phyloP scores from a whole-genome alignment of 2,329 filamentous ascomycete genomes.

The Claviceps pazoutovae region DNA sequence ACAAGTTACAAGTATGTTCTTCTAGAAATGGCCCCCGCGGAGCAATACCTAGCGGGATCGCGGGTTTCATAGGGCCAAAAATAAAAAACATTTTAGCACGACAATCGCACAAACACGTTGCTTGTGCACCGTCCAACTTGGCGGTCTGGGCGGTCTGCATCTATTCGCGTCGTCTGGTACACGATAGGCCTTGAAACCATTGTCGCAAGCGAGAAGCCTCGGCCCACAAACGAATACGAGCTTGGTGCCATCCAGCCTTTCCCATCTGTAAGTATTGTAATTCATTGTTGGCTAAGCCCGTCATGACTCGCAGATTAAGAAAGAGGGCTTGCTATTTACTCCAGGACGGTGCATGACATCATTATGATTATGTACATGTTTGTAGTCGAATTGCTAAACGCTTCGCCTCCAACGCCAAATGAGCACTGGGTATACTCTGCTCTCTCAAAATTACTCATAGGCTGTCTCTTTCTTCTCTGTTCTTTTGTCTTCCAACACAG shows the following conservation, averaged over 20 bases:
- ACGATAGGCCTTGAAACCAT: neutral
- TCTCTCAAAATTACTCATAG: too few relatives aligned
- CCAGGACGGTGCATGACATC: neutral
- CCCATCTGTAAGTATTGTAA: neutral
- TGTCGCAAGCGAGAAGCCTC: neutral
- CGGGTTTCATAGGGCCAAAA: too few relatives aligned
- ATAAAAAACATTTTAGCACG: too few relatives aligned
- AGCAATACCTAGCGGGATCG: too few relatives aligned
- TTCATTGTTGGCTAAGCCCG: neutral
- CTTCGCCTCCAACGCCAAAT: too few relatives aligned
- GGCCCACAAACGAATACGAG: neutral
- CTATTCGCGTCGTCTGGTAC: neutral
- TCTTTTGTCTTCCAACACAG: neutral
- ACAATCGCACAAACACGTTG: constrained; percentile 1
- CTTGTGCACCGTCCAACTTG: neutral
- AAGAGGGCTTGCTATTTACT: too few relatives aligned
- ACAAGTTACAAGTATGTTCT: too few relatives aligned
- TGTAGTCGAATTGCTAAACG: too few relatives aligned
- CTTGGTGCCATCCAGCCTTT: neutral
- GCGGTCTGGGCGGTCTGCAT: neutral
- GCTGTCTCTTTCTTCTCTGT: neutral
- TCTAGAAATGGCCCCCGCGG: too few relatives aligned
- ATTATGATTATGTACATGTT: too few relatives aligned
- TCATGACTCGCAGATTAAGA: too few relatives aligned
- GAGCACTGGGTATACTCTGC: too few relatives aligned